These are phyloP conservation scores for Anthracocystis setariae DNA, from an alignment of 1,284 basidiomycete genomes.

Conservation along the genomic window DNA sequence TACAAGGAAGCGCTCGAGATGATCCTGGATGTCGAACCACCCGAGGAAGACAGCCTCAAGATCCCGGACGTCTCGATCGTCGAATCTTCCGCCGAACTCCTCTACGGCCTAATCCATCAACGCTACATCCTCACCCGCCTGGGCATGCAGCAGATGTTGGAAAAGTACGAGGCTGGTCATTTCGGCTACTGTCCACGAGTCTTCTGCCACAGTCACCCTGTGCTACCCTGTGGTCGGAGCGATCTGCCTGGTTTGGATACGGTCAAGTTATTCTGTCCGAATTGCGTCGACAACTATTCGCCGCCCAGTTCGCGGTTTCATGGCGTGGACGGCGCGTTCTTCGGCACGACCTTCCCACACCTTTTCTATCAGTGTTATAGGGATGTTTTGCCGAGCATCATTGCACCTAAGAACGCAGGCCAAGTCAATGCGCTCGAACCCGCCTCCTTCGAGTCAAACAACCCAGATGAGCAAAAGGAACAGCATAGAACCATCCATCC, in stretches of 20 bases:
- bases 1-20: slow-evolving; percentile 99
- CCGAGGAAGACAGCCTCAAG: slow-evolving; percentile 84
- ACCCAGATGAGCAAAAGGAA: slow-evolving; percentile 68
- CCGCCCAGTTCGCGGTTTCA: slow-evolving; percentile 95
- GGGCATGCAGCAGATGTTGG: slow-evolving; percentile 95
- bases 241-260: slow-evolving; percentile 98
- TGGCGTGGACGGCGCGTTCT: slow-evolving; percentile 98
- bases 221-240: slow-evolving; percentile 93
- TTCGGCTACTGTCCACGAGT: slow-evolving; percentile 97
- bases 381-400: slow-evolving; percentile 61
- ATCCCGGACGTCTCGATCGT: slow-evolving; percentile 91
- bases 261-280: slow-evolving; percentile 97
- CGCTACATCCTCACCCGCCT: slow-evolving; percentile 94
- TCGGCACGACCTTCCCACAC: slow-evolving; percentile 97
- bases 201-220: slow-evolving; percentile 87
- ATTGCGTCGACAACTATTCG: slow-evolving; percentile 95
- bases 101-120: slow-evolving; percentile 97
- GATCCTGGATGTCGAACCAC: slow-evolving; percentile 98
- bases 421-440: slow-evolving; percentile 2
- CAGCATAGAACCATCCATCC: slow-evolving; percentile 41
- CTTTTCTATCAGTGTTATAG: slow-evolving; percentile 97
- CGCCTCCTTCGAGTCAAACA: background rate
- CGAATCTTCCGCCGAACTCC: slow-evolving; percentile 94
- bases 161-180: slow-evolving; percentile 91
- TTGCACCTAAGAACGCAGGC: slow-evolving; percentile 44